A percentile compares a stretch with the other conserved stretches of the same genome.
Conservation (phyloP, 129 eudicot species). For the Helichrysum umbraculigerum region DNA sequence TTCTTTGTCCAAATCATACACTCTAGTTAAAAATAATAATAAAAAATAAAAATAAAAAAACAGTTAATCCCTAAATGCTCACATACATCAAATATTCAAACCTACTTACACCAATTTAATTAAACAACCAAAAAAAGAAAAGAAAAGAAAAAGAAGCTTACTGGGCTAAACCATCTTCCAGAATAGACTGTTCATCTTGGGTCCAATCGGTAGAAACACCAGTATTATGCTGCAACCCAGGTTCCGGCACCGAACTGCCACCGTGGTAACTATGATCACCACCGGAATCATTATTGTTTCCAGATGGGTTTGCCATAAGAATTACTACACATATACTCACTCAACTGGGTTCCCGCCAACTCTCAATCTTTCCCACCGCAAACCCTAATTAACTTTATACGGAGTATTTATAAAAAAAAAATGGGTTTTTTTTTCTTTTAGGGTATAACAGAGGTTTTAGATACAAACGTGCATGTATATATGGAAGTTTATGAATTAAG, state of each 20-base stretch:
- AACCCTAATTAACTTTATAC: background rate
- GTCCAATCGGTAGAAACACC: conserved; percentile 52
- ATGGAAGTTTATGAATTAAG: background rate
- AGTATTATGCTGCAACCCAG: conserved; percentile 18
- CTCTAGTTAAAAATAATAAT: background rate
- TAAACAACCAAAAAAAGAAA: background rate
- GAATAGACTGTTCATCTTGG: conserved; percentile 44
- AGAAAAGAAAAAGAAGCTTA: conserved; percentile 11
- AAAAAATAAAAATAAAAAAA: background rate
- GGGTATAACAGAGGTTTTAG: conserved; percentile 29
- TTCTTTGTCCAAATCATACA: background rate
- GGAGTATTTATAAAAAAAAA: background rate
- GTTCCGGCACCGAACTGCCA: conserved; percentile 32
- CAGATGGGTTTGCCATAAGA: conserved; percentile 52
- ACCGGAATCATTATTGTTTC: conserved; percentile 36
- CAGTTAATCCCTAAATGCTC: conserved; percentile 24
- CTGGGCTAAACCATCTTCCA: conserved; percentile 48
- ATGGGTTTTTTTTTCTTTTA: background rate
- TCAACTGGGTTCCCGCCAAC: conserved; percentile 34
- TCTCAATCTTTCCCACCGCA: conserved; percentile 29
- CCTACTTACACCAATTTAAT: background rate
- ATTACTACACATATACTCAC: conserved; percentile 13
- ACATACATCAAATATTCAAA: conserved; percentile 1
- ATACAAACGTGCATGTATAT: background rate
- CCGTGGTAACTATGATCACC: conserved; percentile 28